These are phyloP conservation scores for Batkoa obscura DNA, from an alignment of 371 early-diverging fungal species.

Conservation along the genomic window DNA sequence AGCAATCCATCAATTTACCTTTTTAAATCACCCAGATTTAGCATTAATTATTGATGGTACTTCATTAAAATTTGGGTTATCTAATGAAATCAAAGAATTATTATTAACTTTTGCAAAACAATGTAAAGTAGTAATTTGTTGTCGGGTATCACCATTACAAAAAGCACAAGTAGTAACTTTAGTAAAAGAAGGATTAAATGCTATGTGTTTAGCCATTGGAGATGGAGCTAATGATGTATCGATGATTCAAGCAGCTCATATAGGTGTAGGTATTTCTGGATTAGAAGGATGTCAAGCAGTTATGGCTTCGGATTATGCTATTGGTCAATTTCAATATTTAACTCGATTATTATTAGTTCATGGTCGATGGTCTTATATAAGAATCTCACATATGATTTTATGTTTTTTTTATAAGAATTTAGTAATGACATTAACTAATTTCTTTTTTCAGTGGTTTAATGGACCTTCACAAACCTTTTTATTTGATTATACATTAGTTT, in stretches of 20 bases:
- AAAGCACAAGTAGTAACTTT: conserved; percentile 90
- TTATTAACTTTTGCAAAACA: conserved; percentile 54
- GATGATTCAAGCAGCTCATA: conserved; percentile 87
- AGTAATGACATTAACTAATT: conserved; percentile 58
- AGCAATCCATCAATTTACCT: conserved; percentile 17
- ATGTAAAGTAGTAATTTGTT: conserved; percentile 81
- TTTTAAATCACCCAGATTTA: conserved; percentile 32
- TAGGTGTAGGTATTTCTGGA: conserved; percentile 87
- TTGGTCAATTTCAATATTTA: conserved; percentile 79
- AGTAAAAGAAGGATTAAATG: conserved; percentile 41
- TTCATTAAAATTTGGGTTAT: conserved; percentile 58
- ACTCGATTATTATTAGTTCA: conserved; percentile 59
- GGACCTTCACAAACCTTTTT: conserved; percentile 62
- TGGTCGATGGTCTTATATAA: conserved; percentile 76
- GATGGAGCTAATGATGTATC: conserved; percentile 96
- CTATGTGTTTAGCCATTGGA: conserved; percentile 84
- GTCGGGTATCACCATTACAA: conserved; percentile 88
- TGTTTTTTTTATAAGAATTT: conserved; percentile 88
- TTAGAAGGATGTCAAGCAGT: conserved; percentile 82
- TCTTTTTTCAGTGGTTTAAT: conserved; percentile 63
- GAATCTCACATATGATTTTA: conserved; percentile 74
- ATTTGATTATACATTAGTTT: conserved; percentile 71
- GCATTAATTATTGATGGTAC: conserved; percentile 83
- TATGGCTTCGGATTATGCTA: conserved; percentile 78
- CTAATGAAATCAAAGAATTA: conserved; percentile 24